Conservation (phyloP, 1,139 yeast species). For the Blastobotrys indianensis region DNA sequence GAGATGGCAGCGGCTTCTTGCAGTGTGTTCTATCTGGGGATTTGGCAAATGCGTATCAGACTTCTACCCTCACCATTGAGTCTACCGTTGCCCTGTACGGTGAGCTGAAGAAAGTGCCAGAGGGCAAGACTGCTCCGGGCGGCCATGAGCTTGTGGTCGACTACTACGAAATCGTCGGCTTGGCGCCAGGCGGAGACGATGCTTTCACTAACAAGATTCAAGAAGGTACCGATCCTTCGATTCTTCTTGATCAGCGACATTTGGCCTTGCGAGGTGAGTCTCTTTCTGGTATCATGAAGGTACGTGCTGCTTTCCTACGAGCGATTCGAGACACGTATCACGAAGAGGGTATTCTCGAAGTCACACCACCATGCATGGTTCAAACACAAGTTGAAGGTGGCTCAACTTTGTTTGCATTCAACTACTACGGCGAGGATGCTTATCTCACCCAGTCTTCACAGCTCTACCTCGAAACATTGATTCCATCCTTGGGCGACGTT, state of each 20-base stretch:
- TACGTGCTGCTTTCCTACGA: slow-evolving; percentile 72
- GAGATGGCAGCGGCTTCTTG: slow-evolving; percentile 91
- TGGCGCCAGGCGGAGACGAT: slow-evolving; percentile 96
- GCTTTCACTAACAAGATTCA: slow-evolving; percentile 91
- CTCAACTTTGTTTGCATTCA: slow-evolving; percentile 85
- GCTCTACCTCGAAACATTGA: slow-evolving; percentile 90
- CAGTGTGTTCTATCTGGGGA: slow-evolving; percentile 89
- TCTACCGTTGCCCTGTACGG: slow-evolving; percentile 79
- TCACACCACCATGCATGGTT: slow-evolving; percentile 99
- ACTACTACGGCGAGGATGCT: slow-evolving; percentile 96
- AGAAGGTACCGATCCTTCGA: slow-evolving; percentile 89
- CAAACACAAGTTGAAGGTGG: slow-evolving; percentile 99
- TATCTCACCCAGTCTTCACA: slow-evolving; percentile 96
- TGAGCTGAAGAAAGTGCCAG: slow-evolving; percentile 74
- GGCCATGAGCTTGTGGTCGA: slow-evolving; percentile 93
- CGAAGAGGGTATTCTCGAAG: slow-evolving; percentile 78
- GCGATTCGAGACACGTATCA: slow-evolving; percentile 71
- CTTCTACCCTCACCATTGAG: slow-evolving; percentile 81
- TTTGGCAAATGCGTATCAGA: slow-evolving; percentile 82
- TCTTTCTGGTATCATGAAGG: slow-evolving; percentile 89
- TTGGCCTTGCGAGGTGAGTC: slow-evolving; percentile 93
- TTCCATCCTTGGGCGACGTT: slow-evolving; percentile 95
- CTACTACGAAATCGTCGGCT: slow-evolving; percentile 79
- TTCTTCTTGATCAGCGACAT: slow-evolving; percentile 91
- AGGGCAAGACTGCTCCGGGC: slow-evolving; percentile 96